phyloP scores from a whole-genome alignment of 371 early-diverging fungal genomes.

The Mucor irregularis region DNA sequence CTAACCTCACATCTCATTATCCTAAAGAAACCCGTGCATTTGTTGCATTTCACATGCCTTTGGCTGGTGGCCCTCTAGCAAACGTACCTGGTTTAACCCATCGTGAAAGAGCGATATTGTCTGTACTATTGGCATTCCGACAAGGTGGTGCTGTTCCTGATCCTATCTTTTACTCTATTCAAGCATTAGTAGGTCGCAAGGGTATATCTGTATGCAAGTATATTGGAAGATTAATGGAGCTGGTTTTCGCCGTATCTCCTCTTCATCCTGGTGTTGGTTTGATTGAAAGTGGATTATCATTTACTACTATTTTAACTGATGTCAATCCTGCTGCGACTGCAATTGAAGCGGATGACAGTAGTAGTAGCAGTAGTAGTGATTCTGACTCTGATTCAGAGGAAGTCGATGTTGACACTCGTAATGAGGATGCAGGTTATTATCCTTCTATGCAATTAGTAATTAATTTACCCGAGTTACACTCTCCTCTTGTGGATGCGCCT shows the following conservation, averaged over 20 bases:
- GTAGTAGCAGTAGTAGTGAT: slow-evolving; percentile 6
- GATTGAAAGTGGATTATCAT: slow-evolving; percentile 31
- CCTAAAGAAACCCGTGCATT: slow-evolving; percentile 65
- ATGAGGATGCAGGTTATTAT: slow-evolving; percentile 6
- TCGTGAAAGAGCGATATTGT: slow-evolving; percentile 54
- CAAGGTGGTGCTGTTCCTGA: slow-evolving; percentile 59
- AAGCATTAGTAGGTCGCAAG: slow-evolving; percentile 39
- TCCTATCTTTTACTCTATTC: slow-evolving; percentile 39
- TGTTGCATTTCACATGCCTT: slow-evolving; percentile 59
- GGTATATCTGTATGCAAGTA: slow-evolving; percentile 45
- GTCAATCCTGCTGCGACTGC: background rate
- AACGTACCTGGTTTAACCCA: slow-evolving; percentile 63
- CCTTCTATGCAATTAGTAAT: slow-evolving; percentile 24
- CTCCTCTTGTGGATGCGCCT: slow-evolving; percentile 26
- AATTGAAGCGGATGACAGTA: background rate
- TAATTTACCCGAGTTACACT: slow-evolving; percentile 9
- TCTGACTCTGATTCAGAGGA: slow-evolving; percentile 13
- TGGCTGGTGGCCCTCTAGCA: slow-evolving; percentile 59
- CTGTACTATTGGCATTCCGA: slow-evolving; percentile 53
- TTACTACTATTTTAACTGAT: slow-evolving; percentile 4
- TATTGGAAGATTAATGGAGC: slow-evolving; percentile 47
- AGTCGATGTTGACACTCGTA: background rate
- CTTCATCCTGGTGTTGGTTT: slow-evolving; percentile 40
- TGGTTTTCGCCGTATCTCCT: slow-evolving; percentile 47
- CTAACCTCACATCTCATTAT: slow-evolving; percentile 56